Percentiles rank a stretch among this genome's conserved stretches.
Evolutionary conservation across 2,329 filamentous ascomycete genomes (phyloP).

Genomic region (Mollisiaceae sp.): DNA sequence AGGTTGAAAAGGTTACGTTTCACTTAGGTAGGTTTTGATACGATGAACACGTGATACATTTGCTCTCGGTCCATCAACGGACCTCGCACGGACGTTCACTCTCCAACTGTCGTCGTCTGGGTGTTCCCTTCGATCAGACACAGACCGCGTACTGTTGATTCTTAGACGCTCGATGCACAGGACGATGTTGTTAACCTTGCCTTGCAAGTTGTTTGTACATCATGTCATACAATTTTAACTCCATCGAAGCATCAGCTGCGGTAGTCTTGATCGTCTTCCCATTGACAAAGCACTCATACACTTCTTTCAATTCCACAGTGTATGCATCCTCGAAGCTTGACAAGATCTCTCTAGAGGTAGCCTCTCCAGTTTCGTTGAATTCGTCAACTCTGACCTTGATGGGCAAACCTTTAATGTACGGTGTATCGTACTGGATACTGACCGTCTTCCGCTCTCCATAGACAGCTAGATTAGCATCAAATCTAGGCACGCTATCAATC

Average conservation of each 20-base stretch:
- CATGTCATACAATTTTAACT: constrained; percentile 32
- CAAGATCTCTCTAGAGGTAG: constrained; percentile 41
- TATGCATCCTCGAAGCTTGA: constrained; percentile 52
- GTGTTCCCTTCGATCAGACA: background rate
- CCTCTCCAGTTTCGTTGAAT: constrained; percentile 47
- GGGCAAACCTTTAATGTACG: constrained; percentile 60
- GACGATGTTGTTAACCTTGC: background rate
- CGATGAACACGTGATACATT: background rate
- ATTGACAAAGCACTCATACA: constrained; percentile 41
- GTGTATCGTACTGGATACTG: constrained; percentile 59
- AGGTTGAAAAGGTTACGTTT: background rate
- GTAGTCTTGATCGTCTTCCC: constrained; percentile 42
- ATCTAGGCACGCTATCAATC: constrained; percentile 55
- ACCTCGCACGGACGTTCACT: background rate
- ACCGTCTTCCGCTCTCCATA: constrained; percentile 60
- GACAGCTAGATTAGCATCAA: constrained; percentile 58
- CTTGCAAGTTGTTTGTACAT: constrained; percentile 23
- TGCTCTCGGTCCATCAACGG: background rate
- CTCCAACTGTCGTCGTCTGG: background rate
- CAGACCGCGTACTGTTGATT: background rate
- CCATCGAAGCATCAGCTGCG: constrained; percentile 38
- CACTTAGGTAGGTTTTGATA: background rate
- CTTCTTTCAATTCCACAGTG: constrained; percentile 45
- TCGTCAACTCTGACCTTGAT: constrained; percentile 51
- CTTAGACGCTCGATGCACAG: background rate